Percentiles rank a stretch among this genome's conserved stretches.
Conservation (phyloP, 2,329 filamentous ascomycete genomes). For the Herpotrichia juniperi region DNA sequence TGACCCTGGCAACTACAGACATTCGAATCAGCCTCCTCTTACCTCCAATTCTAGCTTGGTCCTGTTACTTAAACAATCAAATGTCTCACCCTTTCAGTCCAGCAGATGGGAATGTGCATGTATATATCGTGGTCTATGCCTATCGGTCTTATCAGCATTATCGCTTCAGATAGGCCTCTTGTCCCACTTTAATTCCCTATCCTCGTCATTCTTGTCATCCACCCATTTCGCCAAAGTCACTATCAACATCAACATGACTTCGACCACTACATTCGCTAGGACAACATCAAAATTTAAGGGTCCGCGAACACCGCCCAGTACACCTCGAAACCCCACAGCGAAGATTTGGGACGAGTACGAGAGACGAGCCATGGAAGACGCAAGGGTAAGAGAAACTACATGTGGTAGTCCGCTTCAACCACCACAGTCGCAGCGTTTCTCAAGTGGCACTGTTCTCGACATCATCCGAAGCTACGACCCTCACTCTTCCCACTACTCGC, state of each 20-base stretch:
- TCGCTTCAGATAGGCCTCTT: slow-evolving; percentile 24
- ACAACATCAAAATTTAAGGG: slow-evolving; percentile 34
- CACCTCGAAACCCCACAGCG: slow-evolving; percentile 31
- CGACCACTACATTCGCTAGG: slow-evolving; percentile 25
- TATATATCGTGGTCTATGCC: slow-evolving; percentile 39
- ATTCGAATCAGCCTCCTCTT: slow-evolving; percentile 30
- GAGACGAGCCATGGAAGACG: slow-evolving; percentile 36
- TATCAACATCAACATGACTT: slow-evolving; percentile 2
- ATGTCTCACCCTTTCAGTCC: slow-evolving; percentile 39
- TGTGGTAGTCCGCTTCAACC: slow-evolving; percentile 10
- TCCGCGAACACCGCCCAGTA: slow-evolving; percentile 30
- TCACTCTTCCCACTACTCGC: slow-evolving; percentile 13
- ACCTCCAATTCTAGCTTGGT: slow-evolving; percentile 19
- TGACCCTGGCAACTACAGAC: slow-evolving; percentile 28
- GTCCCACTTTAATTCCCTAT: slow-evolving; percentile 14
- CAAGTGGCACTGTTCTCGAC: slow-evolving; percentile 25
- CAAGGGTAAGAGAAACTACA: slow-evolving; percentile 30
- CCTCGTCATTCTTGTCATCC: slow-evolving; percentile 2
- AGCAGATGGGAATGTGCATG: slow-evolving; percentile 31
- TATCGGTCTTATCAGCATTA: slow-evolving; percentile 35
- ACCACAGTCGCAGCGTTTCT: slow-evolving; percentile 20
- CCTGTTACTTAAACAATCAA: slow-evolving; percentile 35
- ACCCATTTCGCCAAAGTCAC: not conserved
- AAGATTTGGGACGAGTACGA: slow-evolving; percentile 45
- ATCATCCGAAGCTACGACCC: slow-evolving; percentile 22